phyloP scores from a whole-genome alignment of 2,329 filamentous ascomycete species.

The Xylaria sp. region DNA sequence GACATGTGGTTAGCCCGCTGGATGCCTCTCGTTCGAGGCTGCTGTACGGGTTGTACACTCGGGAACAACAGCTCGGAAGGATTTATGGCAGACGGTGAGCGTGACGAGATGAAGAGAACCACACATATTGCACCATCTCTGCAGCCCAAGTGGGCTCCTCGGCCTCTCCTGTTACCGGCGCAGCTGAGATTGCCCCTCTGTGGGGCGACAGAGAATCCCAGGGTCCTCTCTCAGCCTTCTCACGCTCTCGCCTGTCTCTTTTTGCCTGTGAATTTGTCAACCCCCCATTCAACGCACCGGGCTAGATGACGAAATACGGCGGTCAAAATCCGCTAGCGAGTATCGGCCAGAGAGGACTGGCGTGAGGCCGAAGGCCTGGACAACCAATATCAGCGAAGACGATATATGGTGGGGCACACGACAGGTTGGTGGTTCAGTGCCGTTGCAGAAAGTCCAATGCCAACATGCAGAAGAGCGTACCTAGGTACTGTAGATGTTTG shows the following conservation, averaged over 20 bases:
- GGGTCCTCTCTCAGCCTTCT: slow-evolving; percentile 2
- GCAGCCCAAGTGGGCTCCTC: slow-evolving; percentile 21
- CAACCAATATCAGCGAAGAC: not conserved
- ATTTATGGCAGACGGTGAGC: slow-evolving; percentile 14
- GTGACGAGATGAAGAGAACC: slow-evolving; percentile 19
- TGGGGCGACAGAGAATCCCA: slow-evolving; percentile 12
- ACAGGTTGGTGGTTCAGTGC: not conserved
- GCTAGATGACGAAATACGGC: not conserved
- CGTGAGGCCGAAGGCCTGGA: not conserved
- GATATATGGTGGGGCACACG: not conserved
- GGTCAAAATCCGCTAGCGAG: not conserved
- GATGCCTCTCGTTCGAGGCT: slow-evolving; percentile 7
- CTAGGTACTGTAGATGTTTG: too few relatives aligned
- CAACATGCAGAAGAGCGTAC: too few relatives aligned
- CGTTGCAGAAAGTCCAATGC: too few relatives aligned
- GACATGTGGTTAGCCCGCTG: not conserved
- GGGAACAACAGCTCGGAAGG: slow-evolving; percentile 7
- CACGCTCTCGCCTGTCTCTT: not conserved
- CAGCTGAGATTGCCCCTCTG: slow-evolving; percentile 18
- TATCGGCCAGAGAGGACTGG: not conserved
- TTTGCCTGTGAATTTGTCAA: not conserved
- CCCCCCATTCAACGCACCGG: not conserved
- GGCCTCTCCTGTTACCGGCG: slow-evolving; percentile 17
- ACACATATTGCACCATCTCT: slow-evolving; percentile 8
- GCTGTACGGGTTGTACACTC: slow-evolving; percentile 8